Evolutionary conservation across 2,329 filamentous ascomycete species (phyloP).

Genomic region (Monilinia fructicola): DNA sequence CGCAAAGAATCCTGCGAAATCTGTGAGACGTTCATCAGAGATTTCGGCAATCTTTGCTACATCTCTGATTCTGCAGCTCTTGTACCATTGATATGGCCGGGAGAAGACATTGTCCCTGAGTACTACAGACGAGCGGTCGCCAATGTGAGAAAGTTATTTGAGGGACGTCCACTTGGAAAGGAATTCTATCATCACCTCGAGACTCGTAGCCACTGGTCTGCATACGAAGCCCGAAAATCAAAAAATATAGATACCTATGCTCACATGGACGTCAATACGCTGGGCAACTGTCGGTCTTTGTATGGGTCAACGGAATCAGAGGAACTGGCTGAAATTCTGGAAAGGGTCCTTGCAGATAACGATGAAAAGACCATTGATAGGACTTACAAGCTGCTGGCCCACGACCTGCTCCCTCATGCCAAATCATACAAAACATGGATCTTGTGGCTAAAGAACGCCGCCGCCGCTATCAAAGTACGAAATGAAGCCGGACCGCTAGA

Average conservation of each 20-base stretch:
- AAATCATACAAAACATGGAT: constrained; percentile 5
- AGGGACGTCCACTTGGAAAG: constrained; percentile 8
- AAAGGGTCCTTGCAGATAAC: not conserved
- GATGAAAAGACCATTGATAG: not conserved
- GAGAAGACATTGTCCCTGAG: constrained; percentile 5
- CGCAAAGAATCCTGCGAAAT: constrained; percentile 10
- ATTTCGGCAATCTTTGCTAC: constrained; percentile 12
- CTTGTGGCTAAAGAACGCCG: constrained; percentile 15
- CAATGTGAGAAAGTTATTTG: constrained; percentile 14
- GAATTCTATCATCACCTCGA: not conserved
- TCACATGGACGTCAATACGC: constrained; percentile 3
- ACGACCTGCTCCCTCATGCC: not conserved
- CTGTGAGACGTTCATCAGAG: constrained; percentile 13
- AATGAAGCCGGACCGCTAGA: not conserved
- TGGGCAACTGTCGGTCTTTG: not conserved
- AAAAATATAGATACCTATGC: not conserved
- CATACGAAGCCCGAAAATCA: constrained; percentile 2
- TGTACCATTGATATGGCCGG: constrained; percentile 16
- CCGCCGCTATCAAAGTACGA: not conserved
- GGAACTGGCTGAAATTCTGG: not conserved
- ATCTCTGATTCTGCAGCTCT: not conserved
- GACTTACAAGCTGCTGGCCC: not conserved
- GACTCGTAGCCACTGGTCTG: not conserved
- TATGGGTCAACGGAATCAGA: not conserved
- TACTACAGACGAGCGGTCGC: constrained; percentile 11